Evolutionary conservation across 1,284 basidiomycete species (phyloP), one percentile per base, ranked within the genome.

Genomic region (Omphalotus olearius): DNA sequence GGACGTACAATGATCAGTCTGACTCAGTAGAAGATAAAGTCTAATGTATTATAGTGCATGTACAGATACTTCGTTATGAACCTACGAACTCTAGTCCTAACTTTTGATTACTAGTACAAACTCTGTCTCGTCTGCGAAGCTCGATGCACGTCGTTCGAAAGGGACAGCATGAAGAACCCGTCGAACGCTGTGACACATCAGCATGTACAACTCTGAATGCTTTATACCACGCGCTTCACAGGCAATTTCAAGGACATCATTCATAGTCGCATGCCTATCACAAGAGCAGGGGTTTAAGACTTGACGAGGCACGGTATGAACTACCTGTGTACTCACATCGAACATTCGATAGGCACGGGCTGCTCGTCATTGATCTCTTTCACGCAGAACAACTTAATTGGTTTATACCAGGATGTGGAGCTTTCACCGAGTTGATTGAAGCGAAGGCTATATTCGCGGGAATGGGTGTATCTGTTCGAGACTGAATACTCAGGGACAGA

Each of bases 121-220:
- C 28, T 50, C 30, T 26, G 41, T 44, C 13, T 50, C 14, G 17
- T 41, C 39, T 26, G n/a, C 17, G n/a, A 50, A 50, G 17, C 30
- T 50, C 20, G 33, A 43, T 23, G 43, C 40, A n/a, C 18, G n/a
- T 14, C 40, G 25, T 16, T 28, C 28, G 23, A 28, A 14, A 30
- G 40, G 40, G 13, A 50, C 25, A 11, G 26, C 16, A 35, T 41
- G 40, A 3, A 43, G 36, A 23, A 28, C 17, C n/a, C 35, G 33
- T 35, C 23, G 48, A 18, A 50, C 48, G 18, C 37, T 41, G 14
- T 23, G 30, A 13, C 23, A 18, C n/a, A 33, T 14, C 10, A 50
- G 20, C 18, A 2, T 20, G 18, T 35, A 43, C 10, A 33, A 20
- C 13, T 35, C 48, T 5, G 48, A 11, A 44, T 43, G 40, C 40